Percentiles rank a stretch among this genome's conserved stretches.
Evolutionary conservation across 208 protist species (phyloP).

Genomic region (Wallacemonas rigidus): DNA sequence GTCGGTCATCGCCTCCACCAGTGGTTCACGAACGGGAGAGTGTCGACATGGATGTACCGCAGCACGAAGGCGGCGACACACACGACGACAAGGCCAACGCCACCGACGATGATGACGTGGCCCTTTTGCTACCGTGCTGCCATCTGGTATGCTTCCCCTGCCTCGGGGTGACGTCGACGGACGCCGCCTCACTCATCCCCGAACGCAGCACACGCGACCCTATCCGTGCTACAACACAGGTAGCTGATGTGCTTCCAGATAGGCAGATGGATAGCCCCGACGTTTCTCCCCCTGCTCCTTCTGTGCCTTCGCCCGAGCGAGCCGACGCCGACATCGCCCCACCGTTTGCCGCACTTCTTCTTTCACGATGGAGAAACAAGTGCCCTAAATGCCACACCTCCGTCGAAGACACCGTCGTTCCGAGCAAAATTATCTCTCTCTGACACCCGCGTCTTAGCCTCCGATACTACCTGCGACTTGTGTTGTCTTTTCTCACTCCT

Average conservation of each 20-base stretch:
- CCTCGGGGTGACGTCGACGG: constrained; percentile 19
- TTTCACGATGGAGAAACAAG: constrained; percentile 31
- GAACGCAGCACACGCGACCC: too few species aligned
- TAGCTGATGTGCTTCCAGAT: too few species aligned
- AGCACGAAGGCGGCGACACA: background rate
- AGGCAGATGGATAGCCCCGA: too few species aligned
- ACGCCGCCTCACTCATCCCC: background rate
- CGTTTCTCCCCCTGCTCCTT: too few species aligned
- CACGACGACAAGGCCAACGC: background rate
- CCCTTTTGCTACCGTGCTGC: constrained; percentile 41
- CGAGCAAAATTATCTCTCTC: constrained; percentile 31
- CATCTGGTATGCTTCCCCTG: constrained; percentile 39
- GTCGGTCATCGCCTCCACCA: too few species aligned
- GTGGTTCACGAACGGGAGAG: too few species aligned
- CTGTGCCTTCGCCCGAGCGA: too few species aligned
- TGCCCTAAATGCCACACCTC: constrained; percentile 28
- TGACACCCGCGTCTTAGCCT: constrained; percentile 2
- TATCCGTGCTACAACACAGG: too few species aligned
- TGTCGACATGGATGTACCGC: background rate
- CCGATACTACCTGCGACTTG: background rate
- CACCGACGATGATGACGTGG: constrained; percentile 28
- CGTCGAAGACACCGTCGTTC: constrained; percentile 32
- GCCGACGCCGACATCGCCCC: background rate
- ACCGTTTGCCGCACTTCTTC: constrained; percentile 2
- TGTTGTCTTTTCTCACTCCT: constrained; percentile 1